Evolutionary conservation across 148 eudicot genomes (phyloP), one percentile per base, ranked within the genome.

Genomic region (Simmondsia chinensis): DNA sequence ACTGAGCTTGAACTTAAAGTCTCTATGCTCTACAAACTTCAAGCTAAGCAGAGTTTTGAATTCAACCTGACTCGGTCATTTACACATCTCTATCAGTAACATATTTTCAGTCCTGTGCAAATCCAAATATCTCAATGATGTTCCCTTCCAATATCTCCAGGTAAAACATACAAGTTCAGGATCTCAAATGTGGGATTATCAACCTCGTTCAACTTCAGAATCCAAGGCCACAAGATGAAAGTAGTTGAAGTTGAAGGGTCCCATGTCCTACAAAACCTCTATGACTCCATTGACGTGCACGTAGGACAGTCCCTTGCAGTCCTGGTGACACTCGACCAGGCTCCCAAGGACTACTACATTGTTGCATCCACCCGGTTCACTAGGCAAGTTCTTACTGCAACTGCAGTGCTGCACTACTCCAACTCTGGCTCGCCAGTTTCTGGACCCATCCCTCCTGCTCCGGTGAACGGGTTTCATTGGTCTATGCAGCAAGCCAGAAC

Each of bases 161-260:
- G 96, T 5, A 82, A 82, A 67, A 82, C 96, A 30, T 91, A 86
- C 80, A 74, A 73, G 76, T 79, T 91, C 59, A 64, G 96, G 65
- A 70, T 91, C 3, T 82, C 99, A 14, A 91, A 91, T 50, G 71
- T 91, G 30, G 99, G 99, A 14, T 39, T 82, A 63, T 65, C 79
- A 2, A 63, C 83, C 5, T 57, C 99, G 19, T 66, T 82, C 38
- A 91, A 91, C 74, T 79, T 91, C 70, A 70, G 96, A 54, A 86
- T 91, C 27, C 94, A 91, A 46, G 82, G 82, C 36, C 99, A 91
- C 51, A 65, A 28, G 29, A 41, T 91, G 74, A 82, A 76, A 65
- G 76, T 91, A 40, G 99, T 91, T 14, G 99, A 91, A 76, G 94
- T 86, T 44, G 99, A 91, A 65, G 99, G 99, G 32, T 82, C 96